Evolutionary conservation across 2,329 filamentous ascomycete species (phyloP).

Genomic region (Fusarium guadeloupense): DNA sequence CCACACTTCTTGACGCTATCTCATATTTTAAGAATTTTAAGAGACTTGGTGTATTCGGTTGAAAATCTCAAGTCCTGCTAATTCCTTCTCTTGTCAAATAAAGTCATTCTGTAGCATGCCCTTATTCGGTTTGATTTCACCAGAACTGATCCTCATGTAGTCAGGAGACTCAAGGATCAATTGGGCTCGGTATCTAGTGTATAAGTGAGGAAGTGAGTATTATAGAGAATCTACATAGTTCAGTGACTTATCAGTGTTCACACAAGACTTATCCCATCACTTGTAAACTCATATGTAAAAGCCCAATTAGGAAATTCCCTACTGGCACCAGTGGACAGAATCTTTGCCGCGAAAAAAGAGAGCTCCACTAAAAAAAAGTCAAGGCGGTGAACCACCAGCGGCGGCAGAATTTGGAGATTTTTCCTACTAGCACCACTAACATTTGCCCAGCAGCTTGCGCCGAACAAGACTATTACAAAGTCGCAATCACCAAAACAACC

Average conservation of each 20-base stretch:
- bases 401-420: conserved; percentile 47
- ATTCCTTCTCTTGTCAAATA: too few relatives aligned
- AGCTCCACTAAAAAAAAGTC: conserved; percentile 42
- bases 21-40: too few relatives aligned
- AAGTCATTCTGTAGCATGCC: too few relatives aligned
- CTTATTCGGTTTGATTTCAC: too few relatives aligned
- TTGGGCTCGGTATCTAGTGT: too few relatives aligned
- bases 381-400: conserved; percentile 40
- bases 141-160: too few relatives aligned
- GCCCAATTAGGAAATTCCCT: conserved; percentile 9
- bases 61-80: too few relatives aligned
- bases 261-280: neutral
- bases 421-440: conserved; percentile 38
- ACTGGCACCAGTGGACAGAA: neutral
- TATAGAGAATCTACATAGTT: too few relatives aligned
- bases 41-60: too few relatives aligned
- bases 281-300: neutral
- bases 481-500: conserved; percentile 17
- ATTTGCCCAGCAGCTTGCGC: conserved; percentile 30
- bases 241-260: too few relatives aligned
- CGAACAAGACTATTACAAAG: conserved; percentile 18
- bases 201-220: too few relatives aligned
- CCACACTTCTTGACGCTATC: neutral
- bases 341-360: neutral
- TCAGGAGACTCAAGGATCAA: too few relatives aligned